Conservation (phyloP, 306 rosid species). For the Aeschynomene evenia region DNA sequence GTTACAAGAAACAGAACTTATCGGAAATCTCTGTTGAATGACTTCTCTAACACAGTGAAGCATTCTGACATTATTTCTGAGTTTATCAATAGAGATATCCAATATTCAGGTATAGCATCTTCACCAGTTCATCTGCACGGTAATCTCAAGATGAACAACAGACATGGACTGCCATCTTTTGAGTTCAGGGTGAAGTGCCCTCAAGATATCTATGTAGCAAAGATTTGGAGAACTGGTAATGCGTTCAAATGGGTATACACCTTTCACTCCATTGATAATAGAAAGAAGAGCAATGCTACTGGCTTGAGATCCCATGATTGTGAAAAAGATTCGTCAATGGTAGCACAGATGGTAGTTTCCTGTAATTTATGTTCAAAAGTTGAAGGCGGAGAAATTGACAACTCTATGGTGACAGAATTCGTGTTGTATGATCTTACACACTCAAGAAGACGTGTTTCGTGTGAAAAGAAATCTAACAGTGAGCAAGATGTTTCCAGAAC, state of each 20-base stretch:
- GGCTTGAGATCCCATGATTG: conserved; percentile 44
- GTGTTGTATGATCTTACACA: conserved; percentile 69
- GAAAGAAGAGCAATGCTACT: conserved; percentile 56
- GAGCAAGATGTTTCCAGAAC: conserved; percentile 34
- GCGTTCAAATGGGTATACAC: conserved; percentile 69
- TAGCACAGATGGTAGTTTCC: conserved; percentile 88
- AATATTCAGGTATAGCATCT: conserved; percentile 43
- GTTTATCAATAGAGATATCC: conserved; percentile 37
- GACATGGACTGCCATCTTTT: conserved; percentile 64
- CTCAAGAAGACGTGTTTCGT: conserved; percentile 51
- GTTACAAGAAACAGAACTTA: conserved; percentile 39
- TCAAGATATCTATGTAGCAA: conserved; percentile 66
- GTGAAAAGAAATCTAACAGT: conserved; percentile 28
- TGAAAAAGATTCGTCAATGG: conserved; percentile 56
- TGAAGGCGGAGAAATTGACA: conserved; percentile 53
- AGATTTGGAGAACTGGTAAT: conserved; percentile 67
- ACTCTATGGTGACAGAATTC: conserved; percentile 69
- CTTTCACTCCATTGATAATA: conserved; percentile 56
- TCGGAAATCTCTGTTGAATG: conserved; percentile 55
- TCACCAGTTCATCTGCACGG: conserved; percentile 88
- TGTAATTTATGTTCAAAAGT: conserved; percentile 60
- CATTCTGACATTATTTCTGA: conserved; percentile 43
- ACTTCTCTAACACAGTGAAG: conserved; percentile 44
- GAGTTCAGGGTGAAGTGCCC: conserved; percentile 74
- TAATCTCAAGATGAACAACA: conserved; percentile 60